Evolutionary conservation across 2,329 filamentous ascomycete genomes (phyloP).

Genomic region (Lasiodiplodia theobromae): DNA sequence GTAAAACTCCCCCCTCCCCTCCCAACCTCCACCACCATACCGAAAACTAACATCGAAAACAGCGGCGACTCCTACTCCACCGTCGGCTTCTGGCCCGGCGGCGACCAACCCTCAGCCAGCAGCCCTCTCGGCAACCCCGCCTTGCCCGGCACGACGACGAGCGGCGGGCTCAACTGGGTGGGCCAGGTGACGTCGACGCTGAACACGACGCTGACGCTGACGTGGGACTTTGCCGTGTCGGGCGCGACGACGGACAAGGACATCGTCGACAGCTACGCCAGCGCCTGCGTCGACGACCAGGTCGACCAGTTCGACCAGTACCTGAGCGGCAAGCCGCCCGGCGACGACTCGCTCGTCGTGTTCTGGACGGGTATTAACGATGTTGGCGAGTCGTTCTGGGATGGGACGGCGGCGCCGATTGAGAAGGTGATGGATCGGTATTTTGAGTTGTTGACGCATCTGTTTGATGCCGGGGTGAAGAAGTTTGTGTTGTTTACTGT

Average conservation of each 20-base stretch:
- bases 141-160: constrained; percentile 35
- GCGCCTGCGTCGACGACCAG: constrained; percentile 31
- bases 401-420: not conserved
- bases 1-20: constrained; percentile 2
- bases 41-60: constrained; percentile 1
- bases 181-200: constrained; percentile 35
- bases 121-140: constrained; percentile 37
- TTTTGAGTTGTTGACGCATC: constrained; percentile 50
- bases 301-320: constrained; percentile 35
- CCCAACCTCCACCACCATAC: not conserved
- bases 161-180: constrained; percentile 37
- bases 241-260: constrained; percentile 35
- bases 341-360: constrained; percentile 31
- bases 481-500: constrained; percentile 68
- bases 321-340: constrained; percentile 33
- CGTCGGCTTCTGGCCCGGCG: constrained; percentile 35
- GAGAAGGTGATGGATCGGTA: constrained; percentile 47
- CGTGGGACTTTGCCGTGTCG: constrained; percentile 37
- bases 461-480: constrained; percentile 62
- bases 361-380: constrained; percentile 39
- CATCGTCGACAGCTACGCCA: constrained; percentile 26
- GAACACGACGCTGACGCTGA: constrained; percentile 32
- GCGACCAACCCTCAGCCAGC: constrained; percentile 33
- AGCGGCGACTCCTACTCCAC: constrained; percentile 38
- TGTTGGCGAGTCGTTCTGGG: constrained; percentile 34